phyloP scores from a whole-genome alignment of 2,329 filamentous ascomycete genomes.

The Cordyceps farinosa region DNA sequence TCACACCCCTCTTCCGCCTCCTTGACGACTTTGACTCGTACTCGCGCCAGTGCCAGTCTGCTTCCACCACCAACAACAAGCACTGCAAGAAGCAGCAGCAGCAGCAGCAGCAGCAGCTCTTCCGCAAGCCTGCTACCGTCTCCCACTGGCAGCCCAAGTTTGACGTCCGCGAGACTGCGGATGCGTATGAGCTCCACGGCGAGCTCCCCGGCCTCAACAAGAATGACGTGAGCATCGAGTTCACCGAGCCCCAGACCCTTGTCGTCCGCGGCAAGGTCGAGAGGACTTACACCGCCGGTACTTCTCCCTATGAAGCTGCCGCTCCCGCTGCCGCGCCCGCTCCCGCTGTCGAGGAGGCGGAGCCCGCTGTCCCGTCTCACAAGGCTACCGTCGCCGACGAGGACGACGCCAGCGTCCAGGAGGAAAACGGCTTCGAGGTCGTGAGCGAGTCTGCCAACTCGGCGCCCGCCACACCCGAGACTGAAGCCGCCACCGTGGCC shows the following conservation, averaged over 20 bases:
- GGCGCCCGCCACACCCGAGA: slow-evolving; percentile 28
- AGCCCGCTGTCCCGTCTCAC: slow-evolving; percentile 40
- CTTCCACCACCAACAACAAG: background rate
- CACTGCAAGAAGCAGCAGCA: slow-evolving; percentile 21
- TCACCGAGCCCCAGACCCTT: slow-evolving; percentile 71
- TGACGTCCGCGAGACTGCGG: slow-evolving; percentile 67
- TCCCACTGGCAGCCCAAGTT: slow-evolving; percentile 71
- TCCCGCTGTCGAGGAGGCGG: slow-evolving; percentile 30
- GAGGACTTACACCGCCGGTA: slow-evolving; percentile 56
- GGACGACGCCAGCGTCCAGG: slow-evolving; percentile 31
- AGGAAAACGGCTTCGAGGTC: slow-evolving; percentile 30
- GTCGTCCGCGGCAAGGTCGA: slow-evolving; percentile 68
- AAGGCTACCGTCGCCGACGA: slow-evolving; percentile 66
- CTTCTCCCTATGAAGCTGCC: slow-evolving; percentile 41
- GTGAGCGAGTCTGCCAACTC: slow-evolving; percentile 25
- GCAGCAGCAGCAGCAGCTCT: slow-evolving; percentile 29
- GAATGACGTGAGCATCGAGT: slow-evolving; percentile 73
- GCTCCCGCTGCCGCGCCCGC: slow-evolving; percentile 41
- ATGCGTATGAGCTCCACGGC: slow-evolving; percentile 72
- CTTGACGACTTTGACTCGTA: slow-evolving; percentile 62
- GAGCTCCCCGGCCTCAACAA: slow-evolving; percentile 74
- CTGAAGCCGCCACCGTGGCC: slow-evolving; percentile 22
- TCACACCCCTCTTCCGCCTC: slow-evolving; percentile 60
- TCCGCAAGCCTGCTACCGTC: slow-evolving; percentile 25
- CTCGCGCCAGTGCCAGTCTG: slow-evolving; percentile 35